Conservation (phyloP, 2,329 filamentous ascomycete species). For the Macrophomina pseudophaseolina region DNA sequence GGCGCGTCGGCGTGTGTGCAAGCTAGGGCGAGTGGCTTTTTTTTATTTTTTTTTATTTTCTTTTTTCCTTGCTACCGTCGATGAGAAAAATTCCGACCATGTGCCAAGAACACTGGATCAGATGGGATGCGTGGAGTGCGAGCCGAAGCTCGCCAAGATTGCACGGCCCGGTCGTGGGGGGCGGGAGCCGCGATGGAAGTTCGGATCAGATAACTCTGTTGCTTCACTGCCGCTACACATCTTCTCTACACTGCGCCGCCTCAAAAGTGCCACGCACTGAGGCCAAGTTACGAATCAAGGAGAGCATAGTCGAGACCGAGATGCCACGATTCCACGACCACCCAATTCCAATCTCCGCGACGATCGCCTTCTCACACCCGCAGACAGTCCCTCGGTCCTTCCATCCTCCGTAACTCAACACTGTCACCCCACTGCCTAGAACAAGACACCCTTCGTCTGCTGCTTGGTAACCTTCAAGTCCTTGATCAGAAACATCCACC, state of each 20-base stretch:
- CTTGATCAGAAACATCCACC: conserved; percentile 29
- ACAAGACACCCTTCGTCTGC: conserved; percentile 29
- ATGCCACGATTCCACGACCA: too few relatives aligned
- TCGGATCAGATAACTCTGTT: conserved; percentile 16
- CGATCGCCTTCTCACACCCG: too few relatives aligned
- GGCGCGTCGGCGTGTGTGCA: neutral
- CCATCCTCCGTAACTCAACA: conserved; percentile 5
- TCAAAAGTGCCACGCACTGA: too few relatives aligned
- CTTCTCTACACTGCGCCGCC: neutral
- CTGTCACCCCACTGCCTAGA: conserved; percentile 28
- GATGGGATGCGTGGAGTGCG: too few relatives aligned
- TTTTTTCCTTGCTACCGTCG: neutral
- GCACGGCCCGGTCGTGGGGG: neutral
- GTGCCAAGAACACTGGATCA: too few relatives aligned
- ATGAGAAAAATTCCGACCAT: neutral
- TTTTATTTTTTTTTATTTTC: too few relatives aligned
- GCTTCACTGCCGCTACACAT: neutral
- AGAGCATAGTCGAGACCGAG: too few relatives aligned
- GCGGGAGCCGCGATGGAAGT: neutral
- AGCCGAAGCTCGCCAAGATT: neutral
- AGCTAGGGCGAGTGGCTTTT: neutral
- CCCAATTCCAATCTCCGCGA: too few relatives aligned
- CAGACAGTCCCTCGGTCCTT: neutral
- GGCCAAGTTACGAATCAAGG: too few relatives aligned
- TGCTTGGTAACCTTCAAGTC: conserved; percentile 29